A percentile compares a stretch with the other conserved stretches of the same genome.
Conservation (phyloP, 2,329 filamentous ascomycete genomes). For the Aspergillus udagawae region DNA sequence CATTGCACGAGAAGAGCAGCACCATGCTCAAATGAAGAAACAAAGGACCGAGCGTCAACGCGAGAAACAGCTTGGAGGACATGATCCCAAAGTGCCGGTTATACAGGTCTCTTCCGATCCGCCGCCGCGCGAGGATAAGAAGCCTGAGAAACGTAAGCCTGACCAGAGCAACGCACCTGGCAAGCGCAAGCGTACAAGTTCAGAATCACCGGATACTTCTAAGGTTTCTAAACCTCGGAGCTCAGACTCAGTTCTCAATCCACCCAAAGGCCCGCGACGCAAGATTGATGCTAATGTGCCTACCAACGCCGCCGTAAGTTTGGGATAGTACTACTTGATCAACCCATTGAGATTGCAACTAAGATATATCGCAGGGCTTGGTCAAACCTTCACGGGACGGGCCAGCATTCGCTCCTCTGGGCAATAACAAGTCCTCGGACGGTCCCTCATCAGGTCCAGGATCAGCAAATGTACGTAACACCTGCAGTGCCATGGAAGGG, state of each 20-base stretch:
- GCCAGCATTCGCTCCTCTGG: conserved; percentile 26
- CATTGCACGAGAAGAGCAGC: conserved; percentile 36
- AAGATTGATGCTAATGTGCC: conserved; percentile 23
- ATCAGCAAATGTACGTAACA: conserved; percentile 19
- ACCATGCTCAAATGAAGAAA: conserved; percentile 31
- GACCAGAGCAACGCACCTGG: conserved; percentile 10
- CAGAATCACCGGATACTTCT: conserved; percentile 17
- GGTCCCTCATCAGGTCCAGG: conserved; percentile 13
- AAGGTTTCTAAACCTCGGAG: conserved; percentile 27
- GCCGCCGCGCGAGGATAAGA: conserved; percentile 9
- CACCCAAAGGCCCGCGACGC: conserved; percentile 21
- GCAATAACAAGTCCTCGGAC: conserved; percentile 12
- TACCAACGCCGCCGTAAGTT: conserved; percentile 15
- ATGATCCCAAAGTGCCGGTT: conserved; percentile 43
- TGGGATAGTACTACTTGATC: not conserved
- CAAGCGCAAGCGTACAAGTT: conserved; percentile 34
- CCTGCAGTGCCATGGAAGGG: not conserved
- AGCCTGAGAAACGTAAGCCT: conserved; percentile 7
- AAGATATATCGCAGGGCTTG: conserved; percentile 27
- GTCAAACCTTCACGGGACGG: conserved; percentile 38
- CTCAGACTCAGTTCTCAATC: conserved; percentile 20
- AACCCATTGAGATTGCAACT: not conserved
- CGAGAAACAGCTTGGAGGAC: conserved; percentile 40
- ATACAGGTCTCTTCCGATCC: conserved; percentile 28
- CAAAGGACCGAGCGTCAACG: conserved; percentile 36